Percentiles rank a stretch among this genome's conserved stretches.
Evolutionary conservation across 768 basidiomycete genomes (phyloP).

Genomic region (Boletellus emodensis): DNA sequence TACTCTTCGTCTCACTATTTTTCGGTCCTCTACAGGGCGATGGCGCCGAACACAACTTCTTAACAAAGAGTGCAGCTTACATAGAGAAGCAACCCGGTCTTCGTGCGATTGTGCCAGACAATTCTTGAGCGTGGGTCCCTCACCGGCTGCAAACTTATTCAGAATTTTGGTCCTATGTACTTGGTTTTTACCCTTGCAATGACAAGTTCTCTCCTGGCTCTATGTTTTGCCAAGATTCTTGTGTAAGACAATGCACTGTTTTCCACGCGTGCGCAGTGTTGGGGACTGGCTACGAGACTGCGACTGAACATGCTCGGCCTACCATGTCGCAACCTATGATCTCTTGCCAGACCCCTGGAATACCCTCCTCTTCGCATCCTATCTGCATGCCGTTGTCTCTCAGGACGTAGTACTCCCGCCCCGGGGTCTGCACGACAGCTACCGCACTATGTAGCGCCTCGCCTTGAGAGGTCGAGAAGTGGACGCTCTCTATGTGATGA

Average conservation of each 20-base stretch:
- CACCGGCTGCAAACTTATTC: too few relatives aligned
- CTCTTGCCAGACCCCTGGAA: slow-evolving; percentile 58
- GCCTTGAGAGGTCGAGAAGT: slow-evolving; percentile 48
- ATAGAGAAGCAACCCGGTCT: slow-evolving; percentile 18
- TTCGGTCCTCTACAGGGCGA: slow-evolving; percentile 20
- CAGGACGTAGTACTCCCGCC: slow-evolving; percentile 64
- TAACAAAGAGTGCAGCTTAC: slow-evolving; percentile 14
- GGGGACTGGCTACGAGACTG: background rate
- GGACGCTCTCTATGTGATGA: slow-evolving; percentile 73
- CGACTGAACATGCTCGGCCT: slow-evolving; percentile 1
- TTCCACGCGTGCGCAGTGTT: background rate
- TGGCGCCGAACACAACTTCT: slow-evolving; percentile 17
- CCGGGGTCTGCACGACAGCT: slow-evolving; percentile 67
- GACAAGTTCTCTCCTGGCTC: background rate
- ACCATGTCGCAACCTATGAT: slow-evolving; percentile 46
- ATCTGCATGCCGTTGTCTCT: slow-evolving; percentile 76
- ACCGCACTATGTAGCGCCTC: slow-evolving; percentile 54
- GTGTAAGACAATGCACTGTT: too few relatives aligned
- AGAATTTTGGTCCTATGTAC: background rate
- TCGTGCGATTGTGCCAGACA: slow-evolving; percentile 2
- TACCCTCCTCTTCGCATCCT: slow-evolving; percentile 71
- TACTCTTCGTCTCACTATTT: background rate
- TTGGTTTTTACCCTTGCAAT: background rate
- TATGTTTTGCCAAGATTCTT: too few relatives aligned
- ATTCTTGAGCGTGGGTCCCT: background rate